Percentiles rank a stretch among this genome's conserved stretches.
Conservation (phyloP, 2,329 filamentous ascomycete genomes). For the Leptographium radiaticola region DNA sequence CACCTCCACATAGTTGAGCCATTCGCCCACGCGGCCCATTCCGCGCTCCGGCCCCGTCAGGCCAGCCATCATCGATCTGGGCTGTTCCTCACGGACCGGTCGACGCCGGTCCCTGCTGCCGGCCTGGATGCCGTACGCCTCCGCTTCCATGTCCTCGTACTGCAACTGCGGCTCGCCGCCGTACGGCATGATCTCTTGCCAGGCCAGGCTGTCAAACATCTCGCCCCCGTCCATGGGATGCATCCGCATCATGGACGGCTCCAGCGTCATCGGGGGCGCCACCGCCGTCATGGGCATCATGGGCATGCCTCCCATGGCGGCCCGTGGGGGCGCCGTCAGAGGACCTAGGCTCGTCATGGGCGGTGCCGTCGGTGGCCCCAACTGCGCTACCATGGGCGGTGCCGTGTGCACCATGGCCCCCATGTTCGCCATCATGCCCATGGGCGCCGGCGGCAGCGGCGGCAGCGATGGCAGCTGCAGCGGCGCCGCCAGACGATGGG, state of each 20-base stretch:
- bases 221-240: conserved; percentile 28
- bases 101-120: neutral
- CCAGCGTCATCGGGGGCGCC: conserved; percentile 16
- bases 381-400: conserved; percentile 11
- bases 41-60: conserved; percentile 31
- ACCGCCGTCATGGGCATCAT: conserved; percentile 13
- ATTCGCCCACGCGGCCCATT: conserved; percentile 34
- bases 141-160: conserved; percentile 4
- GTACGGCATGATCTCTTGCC: conserved; percentile 1
- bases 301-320: conserved; percentile 5
- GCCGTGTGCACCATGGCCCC: neutral
- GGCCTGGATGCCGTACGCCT: neutral
- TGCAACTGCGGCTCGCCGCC: neutral
- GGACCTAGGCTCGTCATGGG: conserved; percentile 15
- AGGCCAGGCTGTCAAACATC: conserved; percentile 17
- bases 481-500: conserved; percentile 10
- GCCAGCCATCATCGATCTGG: conserved; percentile 31
- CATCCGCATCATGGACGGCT: conserved; percentile 20
- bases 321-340: conserved; percentile 6
- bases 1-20: conserved; percentile 33
- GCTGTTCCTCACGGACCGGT: conserved; percentile 6
- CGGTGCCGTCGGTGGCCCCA: conserved; percentile 9
- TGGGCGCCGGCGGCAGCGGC: conserved; percentile 10
- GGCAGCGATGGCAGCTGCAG: conserved; percentile 10
- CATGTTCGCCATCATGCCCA: neutral